Evolutionary conservation across 2,329 filamentous ascomycete species (phyloP).

Genomic region (Stagonosporopsis chrysanthemi): DNA sequence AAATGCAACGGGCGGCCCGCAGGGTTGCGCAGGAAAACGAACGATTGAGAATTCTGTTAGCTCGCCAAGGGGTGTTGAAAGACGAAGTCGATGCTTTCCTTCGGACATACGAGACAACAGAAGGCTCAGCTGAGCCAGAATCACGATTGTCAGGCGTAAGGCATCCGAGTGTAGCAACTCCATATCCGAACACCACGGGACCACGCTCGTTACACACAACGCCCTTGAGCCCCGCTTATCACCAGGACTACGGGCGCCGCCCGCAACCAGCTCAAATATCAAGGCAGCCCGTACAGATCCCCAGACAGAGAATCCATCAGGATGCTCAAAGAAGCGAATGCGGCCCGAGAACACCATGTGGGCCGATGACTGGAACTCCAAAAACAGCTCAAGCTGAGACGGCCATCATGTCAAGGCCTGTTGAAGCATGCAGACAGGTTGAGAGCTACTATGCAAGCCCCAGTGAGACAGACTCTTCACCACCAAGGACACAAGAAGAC

Average conservation of each 20-base stretch:
- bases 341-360: not conserved
- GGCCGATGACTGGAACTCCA: not conserved
- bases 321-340: not conserved
- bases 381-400: not conserved
- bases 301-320: not conserved
- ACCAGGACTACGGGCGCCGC: not conserved
- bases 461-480: slow-evolving; percentile 9
- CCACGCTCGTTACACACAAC: slow-evolving; percentile 2
- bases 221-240: not conserved
- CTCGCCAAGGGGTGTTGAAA: slow-evolving; percentile 29
- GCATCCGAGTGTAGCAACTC: not conserved
- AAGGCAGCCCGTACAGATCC: not conserved
- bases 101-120: slow-evolving; percentile 20
- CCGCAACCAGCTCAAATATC: not conserved
- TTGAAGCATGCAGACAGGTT: slow-evolving; percentile 2
- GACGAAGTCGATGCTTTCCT: slow-evolving; percentile 34
- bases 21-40: slow-evolving; percentile 73
- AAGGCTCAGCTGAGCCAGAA: slow-evolving; percentile 2
- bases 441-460: slow-evolving; percentile 14
- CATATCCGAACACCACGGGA: slow-evolving; percentile 1
- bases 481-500: not conserved
- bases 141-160: not conserved
- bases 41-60: slow-evolving; percentile 65
- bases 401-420: not conserved
- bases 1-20: slow-evolving; percentile 73